Conservation (phyloP, 2,329 filamentous ascomycete genomes). For the Neofusicoccum laricinum region DNA sequence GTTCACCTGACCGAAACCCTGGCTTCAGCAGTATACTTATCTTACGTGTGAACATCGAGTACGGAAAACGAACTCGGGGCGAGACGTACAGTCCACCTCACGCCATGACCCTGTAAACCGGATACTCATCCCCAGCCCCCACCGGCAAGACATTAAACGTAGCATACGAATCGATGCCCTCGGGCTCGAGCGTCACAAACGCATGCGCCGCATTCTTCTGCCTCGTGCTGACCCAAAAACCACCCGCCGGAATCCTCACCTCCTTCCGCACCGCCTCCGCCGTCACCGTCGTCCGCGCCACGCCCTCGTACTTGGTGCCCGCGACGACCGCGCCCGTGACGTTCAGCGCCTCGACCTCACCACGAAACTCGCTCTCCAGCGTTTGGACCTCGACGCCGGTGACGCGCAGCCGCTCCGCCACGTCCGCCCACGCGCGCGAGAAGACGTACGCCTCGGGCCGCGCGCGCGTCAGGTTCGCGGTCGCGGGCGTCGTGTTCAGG, state of each 20-base stretch:
- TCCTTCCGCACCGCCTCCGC: slow-evolving; percentile 19
- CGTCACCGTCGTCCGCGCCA: slow-evolving; percentile 23
- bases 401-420: slow-evolving; percentile 22
- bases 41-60: too few relatives aligned
- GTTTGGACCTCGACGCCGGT: slow-evolving; percentile 24
- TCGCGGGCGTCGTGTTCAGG: slow-evolving; percentile 20
- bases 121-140: slow-evolving; percentile 24
- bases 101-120: not conserved
- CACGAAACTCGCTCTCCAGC: slow-evolving; percentile 21
- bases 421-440: slow-evolving; percentile 23
- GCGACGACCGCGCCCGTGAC: slow-evolving; percentile 21
- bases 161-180: slow-evolving; percentile 25
- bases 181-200: slow-evolving; percentile 26
- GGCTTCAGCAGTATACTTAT: too few relatives aligned
- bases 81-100: too few relatives aligned
- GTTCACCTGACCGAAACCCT: too few relatives aligned
- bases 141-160: slow-evolving; percentile 24
- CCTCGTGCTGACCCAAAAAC: slow-evolving; percentile 23
- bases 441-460: slow-evolving; percentile 26
- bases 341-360: slow-evolving; percentile 23
- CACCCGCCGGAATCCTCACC: slow-evolving; percentile 22
- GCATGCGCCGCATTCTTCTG: slow-evolving; percentile 27
- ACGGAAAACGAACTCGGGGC: too few relatives aligned
- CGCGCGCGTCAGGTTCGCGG: slow-evolving; percentile 21
- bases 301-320: slow-evolving; percentile 22